Conservation (phyloP, 75 land plant genomes). For the Selaginella tamariscina region DNA sequence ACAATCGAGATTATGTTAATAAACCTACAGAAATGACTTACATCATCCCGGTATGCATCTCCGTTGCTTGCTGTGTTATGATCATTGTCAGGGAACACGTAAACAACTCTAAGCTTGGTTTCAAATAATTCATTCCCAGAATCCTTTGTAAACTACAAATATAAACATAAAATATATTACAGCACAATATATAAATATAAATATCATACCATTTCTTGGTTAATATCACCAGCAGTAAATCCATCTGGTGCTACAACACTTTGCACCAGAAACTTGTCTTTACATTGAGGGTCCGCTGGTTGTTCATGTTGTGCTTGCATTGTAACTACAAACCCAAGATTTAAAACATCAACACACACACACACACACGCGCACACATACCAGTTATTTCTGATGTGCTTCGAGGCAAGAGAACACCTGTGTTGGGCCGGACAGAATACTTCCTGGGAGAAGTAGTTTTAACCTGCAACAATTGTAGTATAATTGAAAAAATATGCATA, state of each 20-base stretch:
- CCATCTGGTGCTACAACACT: conserved; percentile 28
- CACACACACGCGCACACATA: no score
- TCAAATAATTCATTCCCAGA: not conserved
- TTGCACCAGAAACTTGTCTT: conserved; percentile 8
- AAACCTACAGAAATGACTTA: not conserved
- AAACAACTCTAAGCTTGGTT: not conserved
- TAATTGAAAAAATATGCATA: no score
- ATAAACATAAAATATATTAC: no score
- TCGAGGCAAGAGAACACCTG: conserved; percentile 60
- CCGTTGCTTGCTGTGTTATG: not conserved
- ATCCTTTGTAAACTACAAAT: not conserved
- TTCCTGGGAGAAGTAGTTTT: conserved; percentile 89
- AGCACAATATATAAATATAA: no score
- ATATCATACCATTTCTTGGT: conserved; percentile 36
- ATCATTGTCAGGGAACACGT: not conserved
- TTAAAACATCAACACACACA: no score
- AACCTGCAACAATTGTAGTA: conserved; percentile 43
- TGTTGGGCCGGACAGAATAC: conserved; percentile 85
- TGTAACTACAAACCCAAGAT: conserved; percentile 10
- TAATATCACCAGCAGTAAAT: conserved; percentile 38
- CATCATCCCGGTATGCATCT: not conserved
- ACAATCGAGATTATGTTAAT: not conserved
- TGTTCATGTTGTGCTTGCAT: conserved; percentile 2
- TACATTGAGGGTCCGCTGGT: not conserved
- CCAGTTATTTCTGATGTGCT: conserved; percentile 20